Conservation (phyloP, 164 flowering plant genomes). For the Platanus orientalis region DNA sequence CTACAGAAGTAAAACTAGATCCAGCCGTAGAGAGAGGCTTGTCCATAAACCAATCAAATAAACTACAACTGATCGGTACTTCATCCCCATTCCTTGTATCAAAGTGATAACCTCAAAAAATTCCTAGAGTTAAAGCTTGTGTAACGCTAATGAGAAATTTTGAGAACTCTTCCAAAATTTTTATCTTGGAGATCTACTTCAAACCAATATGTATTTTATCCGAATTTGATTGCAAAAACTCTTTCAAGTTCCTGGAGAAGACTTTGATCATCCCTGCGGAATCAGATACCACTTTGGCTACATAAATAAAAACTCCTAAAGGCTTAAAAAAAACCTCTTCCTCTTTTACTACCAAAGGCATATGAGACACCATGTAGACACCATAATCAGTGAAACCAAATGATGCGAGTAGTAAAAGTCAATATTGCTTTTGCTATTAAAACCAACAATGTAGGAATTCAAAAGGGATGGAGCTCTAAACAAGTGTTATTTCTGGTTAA, state of each 20-base stretch:
- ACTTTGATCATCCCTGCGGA: conserved; percentile 65
- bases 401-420: conserved; percentile 47
- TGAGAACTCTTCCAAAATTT: conserved; percentile 58
- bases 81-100: conserved; percentile 14
- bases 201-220: conserved; percentile 76
- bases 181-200: conserved; percentile 75
- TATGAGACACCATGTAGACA: conserved; percentile 55
- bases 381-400: conserved; percentile 67
- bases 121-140: conserved; percentile 60
- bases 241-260: conserved; percentile 66
- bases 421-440: no score
- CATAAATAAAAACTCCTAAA: conserved; percentile 41
- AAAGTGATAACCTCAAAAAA: conserved; percentile 49
- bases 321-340: conserved; percentile 41
- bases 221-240: conserved; percentile 69
- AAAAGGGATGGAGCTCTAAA: no score
- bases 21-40: conserved; percentile 65
- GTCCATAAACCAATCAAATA: conserved; percentile 52
- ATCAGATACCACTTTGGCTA: conserved; percentile 63
- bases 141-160: conserved; percentile 42
- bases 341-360: conserved; percentile 60
- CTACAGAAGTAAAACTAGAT: conserved; percentile 78
- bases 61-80: conserved; percentile 15
- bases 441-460: no score
- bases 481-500: no score